phyloP scores from a whole-genome alignment of 805 yeast genomes.

The Isabelozyma heimii region DNA sequence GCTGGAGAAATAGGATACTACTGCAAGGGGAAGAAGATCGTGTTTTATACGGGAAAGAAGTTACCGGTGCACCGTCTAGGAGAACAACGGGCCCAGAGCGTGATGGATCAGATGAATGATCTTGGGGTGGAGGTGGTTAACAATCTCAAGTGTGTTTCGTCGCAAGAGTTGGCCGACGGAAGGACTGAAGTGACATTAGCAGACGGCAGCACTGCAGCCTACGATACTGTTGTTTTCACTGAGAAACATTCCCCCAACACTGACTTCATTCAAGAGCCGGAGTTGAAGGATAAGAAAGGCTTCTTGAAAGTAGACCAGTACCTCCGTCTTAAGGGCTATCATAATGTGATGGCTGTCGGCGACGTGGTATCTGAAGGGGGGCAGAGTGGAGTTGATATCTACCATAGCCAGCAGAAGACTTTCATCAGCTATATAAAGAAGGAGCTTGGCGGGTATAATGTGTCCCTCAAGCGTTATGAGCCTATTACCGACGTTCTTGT shows the following conservation, averaged over 20 bases:
- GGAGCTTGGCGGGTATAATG: not conserved
- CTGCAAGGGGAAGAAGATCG: constrained; percentile 8
- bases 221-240: constrained; percentile 16
- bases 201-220: constrained; percentile 14
- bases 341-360: constrained; percentile 32
- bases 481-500: constrained; percentile 2
- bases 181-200: constrained; percentile 9
- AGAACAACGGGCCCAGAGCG: constrained; percentile 8
- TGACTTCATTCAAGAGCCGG: constrained; percentile 17
- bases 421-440: not conserved
- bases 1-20: constrained; percentile 33
- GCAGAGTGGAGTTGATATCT: constrained; percentile 23
- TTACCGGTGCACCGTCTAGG: constrained; percentile 11
- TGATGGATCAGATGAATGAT: constrained; percentile 12
- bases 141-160: constrained; percentile 5
- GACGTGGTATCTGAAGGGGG: constrained; percentile 26
- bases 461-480: not conserved
- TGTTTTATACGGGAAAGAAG: constrained; percentile 17
- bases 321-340: constrained; percentile 20
- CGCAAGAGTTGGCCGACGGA: constrained; percentile 3
- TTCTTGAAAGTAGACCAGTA: constrained; percentile 24
- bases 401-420: constrained; percentile 13
- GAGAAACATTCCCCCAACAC: constrained; percentile 30
- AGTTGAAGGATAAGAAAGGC: constrained; percentile 23
- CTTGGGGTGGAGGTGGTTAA: constrained; percentile 25